Evolutionary conservation across 2,329 filamentous ascomycete genomes (phyloP).

Genomic region (Trichoderma sp.): DNA sequence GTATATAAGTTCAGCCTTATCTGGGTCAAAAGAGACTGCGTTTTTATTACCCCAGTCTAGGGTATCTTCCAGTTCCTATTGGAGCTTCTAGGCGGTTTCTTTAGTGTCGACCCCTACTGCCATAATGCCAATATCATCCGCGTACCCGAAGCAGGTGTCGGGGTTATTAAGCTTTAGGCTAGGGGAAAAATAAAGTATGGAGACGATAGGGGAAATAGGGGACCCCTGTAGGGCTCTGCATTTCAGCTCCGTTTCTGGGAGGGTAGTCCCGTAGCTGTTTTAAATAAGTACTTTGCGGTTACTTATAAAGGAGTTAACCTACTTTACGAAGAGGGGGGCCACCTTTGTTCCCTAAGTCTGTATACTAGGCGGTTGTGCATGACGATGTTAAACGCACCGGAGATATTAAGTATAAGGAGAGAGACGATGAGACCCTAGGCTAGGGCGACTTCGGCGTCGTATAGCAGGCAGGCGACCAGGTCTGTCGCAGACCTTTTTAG

Average conservation of each 20-base stretch:
- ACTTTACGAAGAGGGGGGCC: neutral
- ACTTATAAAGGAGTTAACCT: neutral
- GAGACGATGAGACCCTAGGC: neutral
- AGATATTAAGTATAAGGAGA: neutral
- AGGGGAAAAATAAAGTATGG: neutral
- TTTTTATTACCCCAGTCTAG: too few relatives aligned
- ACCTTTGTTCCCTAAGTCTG: neutral
- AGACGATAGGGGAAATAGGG: neutral
- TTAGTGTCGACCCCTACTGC: too few relatives aligned
- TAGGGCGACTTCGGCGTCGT: neutral
- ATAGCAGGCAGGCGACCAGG: neutral
- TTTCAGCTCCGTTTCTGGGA: neutral
- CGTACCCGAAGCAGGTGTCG: neutral
- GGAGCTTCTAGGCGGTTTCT: neutral
- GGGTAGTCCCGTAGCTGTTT: neutral
- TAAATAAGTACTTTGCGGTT: neutral
- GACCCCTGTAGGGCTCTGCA: neutral
- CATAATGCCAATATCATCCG: neutral
- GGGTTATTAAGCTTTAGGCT: neutral
- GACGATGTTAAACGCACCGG: neutral
- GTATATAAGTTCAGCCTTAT: too few relatives aligned
- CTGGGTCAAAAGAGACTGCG: too few relatives aligned
- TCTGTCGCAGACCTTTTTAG: neutral
- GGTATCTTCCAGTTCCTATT: too few relatives aligned
- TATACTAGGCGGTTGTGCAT: neutral